Conservation (phyloP, 108 stramenopile genomes). For the Thalassiosira profunda region DNA sequence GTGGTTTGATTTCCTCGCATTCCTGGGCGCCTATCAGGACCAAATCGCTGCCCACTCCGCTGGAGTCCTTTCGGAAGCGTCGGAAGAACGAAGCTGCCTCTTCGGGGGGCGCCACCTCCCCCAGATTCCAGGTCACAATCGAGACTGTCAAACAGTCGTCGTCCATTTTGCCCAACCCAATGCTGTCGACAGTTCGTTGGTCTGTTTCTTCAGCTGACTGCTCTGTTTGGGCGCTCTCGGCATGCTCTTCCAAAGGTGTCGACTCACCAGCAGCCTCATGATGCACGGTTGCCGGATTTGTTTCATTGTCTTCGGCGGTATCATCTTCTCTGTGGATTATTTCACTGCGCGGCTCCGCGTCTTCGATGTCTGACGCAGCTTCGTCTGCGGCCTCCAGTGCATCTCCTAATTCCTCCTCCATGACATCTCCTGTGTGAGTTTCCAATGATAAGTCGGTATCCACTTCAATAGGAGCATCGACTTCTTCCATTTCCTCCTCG, state of each 20-base stretch:
- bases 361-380: not conserved
- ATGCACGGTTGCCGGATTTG: too few relatives aligned
- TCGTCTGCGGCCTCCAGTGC: not conserved
- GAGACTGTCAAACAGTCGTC: constrained; percentile 69
- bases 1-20: constrained; percentile 92
- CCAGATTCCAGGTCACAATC: constrained; percentile 90
- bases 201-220: not conserved
- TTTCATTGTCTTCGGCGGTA: too few relatives aligned
- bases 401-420: not conserved
- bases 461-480: not conserved
- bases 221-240: not conserved
- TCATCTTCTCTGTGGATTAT: not conserved
- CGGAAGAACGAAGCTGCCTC: constrained; percentile 82
- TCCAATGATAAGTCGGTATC: not conserved
- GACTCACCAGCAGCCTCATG: too few relatives aligned
- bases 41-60: constrained; percentile 69
- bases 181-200: not conserved
- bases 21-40: constrained; percentile 89
- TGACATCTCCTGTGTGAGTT: not conserved
- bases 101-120: constrained; percentile 79
- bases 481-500: not conserved
- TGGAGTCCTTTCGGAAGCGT: constrained; percentile 51
- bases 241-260: constrained; percentile 1
- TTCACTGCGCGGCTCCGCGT: not conserved
- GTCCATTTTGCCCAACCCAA: constrained; percentile 32